A percentile compares a stretch with the other conserved stretches of the same genome.
phyloP scores from a whole-genome alignment of 106 monocot species.

The Allium sativum region DNA sequence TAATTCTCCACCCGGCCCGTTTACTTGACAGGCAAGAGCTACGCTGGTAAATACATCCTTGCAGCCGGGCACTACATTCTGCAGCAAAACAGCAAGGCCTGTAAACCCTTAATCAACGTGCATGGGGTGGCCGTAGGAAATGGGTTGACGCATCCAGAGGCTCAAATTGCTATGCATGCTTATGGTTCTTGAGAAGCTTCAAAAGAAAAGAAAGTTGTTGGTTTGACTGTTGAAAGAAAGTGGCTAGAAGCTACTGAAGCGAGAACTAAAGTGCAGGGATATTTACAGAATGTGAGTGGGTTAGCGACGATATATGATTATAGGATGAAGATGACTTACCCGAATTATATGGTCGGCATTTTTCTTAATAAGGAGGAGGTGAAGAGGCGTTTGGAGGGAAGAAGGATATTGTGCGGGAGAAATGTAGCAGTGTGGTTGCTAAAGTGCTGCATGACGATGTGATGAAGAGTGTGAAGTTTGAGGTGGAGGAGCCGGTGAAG shows the following conservation, averaged over 20 bases:
- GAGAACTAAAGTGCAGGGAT: constrained; percentile 18
- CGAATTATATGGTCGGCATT: constrained; percentile 13
- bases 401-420: constrained; percentile 43
- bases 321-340: constrained; percentile 33
- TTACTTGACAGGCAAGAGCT: constrained; percentile 81
- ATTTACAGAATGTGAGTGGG: constrained; percentile 51
- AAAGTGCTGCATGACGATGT: constrained; percentile 36
- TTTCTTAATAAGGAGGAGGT: constrained; percentile 40
- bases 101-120: constrained; percentile 25
- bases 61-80: constrained; percentile 40
- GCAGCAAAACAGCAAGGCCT: constrained; percentile 14
- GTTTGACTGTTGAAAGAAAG: constrained; percentile 16
- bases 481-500: constrained; percentile 58
- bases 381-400: constrained; percentile 32
- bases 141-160: constrained; percentile 66
- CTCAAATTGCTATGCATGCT: constrained; percentile 65
- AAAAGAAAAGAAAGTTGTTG: constrained; percentile 28
- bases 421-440: constrained; percentile 40
- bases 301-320: constrained; percentile 61
- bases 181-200: constrained; percentile 36
- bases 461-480: constrained; percentile 72
- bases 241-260: constrained; percentile 53
- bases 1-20: constrained; percentile 44
- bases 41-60: constrained; percentile 83
- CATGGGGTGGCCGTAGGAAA: constrained; percentile 73